Conservation (phyloP, 768 basidiomycete genomes). For the Termitomyces sp. region DNA sequence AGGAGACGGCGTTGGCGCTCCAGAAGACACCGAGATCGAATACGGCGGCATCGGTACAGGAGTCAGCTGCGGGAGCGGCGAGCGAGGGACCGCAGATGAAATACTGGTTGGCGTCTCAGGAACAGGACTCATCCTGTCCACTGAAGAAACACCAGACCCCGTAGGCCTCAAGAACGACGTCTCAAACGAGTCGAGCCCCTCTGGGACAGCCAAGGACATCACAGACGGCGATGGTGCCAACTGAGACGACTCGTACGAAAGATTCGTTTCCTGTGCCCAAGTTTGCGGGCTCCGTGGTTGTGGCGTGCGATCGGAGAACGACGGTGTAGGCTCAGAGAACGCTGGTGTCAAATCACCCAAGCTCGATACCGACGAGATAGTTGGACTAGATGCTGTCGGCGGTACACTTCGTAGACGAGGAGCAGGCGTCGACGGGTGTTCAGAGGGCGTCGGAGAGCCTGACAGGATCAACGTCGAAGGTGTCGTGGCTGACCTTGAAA, state of each 20-base stretch:
- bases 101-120: conserved; percentile 36
- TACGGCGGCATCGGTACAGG: conserved; percentile 36
- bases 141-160: conserved; percentile 43
- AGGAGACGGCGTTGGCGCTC: conserved; percentile 33
- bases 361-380: conserved; percentile 29
- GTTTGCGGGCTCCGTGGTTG: conserved; percentile 36
- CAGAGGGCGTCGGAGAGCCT: conserved; percentile 21
- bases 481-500: conserved; percentile 19
- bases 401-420: conserved; percentile 4
- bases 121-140: conserved; percentile 44
- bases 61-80: conserved; percentile 37
- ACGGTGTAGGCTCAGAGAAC: conserved; percentile 29
- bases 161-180: conserved; percentile 73
- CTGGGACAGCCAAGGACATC: conserved; percentile 50
- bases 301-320: conserved; percentile 35
- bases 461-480: conserved; percentile 22
- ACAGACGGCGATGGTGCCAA: conserved; percentile 69
- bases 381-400: conserved; percentile 19
- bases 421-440: conserved; percentile 20
- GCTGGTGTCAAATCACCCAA: conserved; percentile 44
- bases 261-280: conserved; percentile 66
- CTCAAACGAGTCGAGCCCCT: conserved; percentile 70
- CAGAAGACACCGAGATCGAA: conserved; percentile 30
- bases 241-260: conserved; percentile 77
- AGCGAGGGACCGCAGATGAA: conserved; percentile 27